Conservation (phyloP, 2,329 filamentous ascomycete genomes). For the Chrysoporthe austroafricana region DNA sequence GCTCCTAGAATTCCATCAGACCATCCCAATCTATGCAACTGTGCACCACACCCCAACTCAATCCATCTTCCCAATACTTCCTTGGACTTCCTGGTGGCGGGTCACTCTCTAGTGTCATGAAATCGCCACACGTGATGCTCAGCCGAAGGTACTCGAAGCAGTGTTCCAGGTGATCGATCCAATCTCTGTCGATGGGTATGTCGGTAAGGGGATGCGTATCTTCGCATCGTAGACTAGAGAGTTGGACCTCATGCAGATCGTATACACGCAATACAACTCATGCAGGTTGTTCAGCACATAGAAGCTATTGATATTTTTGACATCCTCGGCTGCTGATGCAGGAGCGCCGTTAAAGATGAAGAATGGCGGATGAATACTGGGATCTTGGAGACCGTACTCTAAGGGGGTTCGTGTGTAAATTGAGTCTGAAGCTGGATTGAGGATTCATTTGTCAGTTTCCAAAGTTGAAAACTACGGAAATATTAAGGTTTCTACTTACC, state of each 20-base stretch:
- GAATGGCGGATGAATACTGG: background rate
- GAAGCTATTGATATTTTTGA: background rate
- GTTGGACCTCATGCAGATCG: background rate
- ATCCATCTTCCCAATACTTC: background rate
- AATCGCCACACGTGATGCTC: background rate
- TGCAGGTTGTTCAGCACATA: background rate
- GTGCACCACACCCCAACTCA: conserved; percentile 1
- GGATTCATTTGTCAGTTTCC: background rate
- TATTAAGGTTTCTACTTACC: background rate
- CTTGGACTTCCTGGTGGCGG: background rate
- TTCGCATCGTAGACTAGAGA: background rate
- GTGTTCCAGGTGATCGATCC: background rate
- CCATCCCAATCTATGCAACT: conserved; percentile 2
- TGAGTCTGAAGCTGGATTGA: background rate
- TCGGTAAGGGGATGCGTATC: background rate
- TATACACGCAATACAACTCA: background rate
- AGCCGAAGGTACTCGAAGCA: background rate
- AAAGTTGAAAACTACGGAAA: background rate
- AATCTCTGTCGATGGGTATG: background rate
- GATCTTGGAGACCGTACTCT: background rate
- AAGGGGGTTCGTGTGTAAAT: background rate
- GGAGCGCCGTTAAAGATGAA: background rate
- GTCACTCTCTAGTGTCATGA: background rate
- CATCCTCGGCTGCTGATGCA: background rate
- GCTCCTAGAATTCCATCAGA: background rate